Evolutionary conservation across 1,139 yeast species (phyloP).

Genomic region (Geotrichum reessii): DNA sequence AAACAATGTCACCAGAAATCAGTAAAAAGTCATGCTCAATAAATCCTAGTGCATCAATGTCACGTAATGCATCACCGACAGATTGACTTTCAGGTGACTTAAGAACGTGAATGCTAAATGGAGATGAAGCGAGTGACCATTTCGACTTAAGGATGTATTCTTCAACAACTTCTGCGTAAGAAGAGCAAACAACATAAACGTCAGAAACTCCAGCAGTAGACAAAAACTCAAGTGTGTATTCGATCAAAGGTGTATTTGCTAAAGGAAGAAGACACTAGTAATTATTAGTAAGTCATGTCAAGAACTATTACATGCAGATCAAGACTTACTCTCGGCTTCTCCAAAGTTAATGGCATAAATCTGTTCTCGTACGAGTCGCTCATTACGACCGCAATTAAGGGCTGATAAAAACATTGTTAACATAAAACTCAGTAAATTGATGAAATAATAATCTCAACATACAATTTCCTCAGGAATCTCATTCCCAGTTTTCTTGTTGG

Average conservation of each 20-base stretch:
- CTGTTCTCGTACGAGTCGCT: slow-evolving; percentile 90
- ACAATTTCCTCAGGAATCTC: slow-evolving; percentile 39
- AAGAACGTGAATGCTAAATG: slow-evolving; percentile 71
- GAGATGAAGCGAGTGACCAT: slow-evolving; percentile 70
- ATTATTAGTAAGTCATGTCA: not conserved
- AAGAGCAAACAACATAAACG: slow-evolving; percentile 80
- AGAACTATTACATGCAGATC: not conserved
- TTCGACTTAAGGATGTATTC: slow-evolving; percentile 72
- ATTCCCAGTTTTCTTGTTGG: slow-evolving; percentile 24
- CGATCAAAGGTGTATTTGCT: slow-evolving; percentile 89
- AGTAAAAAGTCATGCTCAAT: slow-evolving; percentile 84
- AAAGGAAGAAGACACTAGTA: slow-evolving; percentile 68
- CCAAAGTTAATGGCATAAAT: slow-evolving; percentile 85
- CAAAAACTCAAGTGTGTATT: slow-evolving; percentile 87
- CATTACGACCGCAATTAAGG: slow-evolving; percentile 83
- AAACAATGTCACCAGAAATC: slow-evolving; percentile 90
- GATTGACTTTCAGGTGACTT: slow-evolving; percentile 85
- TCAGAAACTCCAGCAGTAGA: slow-evolving; percentile 89
- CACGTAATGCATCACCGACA: slow-evolving; percentile 97
- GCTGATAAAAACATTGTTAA: slow-evolving; percentile 37
- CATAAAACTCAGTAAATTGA: not conserved
- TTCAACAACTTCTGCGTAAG: slow-evolving; percentile 86
- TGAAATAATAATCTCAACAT: not conserved
- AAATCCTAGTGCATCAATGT: slow-evolving; percentile 81
- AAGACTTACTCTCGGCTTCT: slow-evolving; percentile 54